Evolutionary conservation across 805 yeast genomes (phyloP).

Genomic region (Suhomyces xylopsoci): DNA sequence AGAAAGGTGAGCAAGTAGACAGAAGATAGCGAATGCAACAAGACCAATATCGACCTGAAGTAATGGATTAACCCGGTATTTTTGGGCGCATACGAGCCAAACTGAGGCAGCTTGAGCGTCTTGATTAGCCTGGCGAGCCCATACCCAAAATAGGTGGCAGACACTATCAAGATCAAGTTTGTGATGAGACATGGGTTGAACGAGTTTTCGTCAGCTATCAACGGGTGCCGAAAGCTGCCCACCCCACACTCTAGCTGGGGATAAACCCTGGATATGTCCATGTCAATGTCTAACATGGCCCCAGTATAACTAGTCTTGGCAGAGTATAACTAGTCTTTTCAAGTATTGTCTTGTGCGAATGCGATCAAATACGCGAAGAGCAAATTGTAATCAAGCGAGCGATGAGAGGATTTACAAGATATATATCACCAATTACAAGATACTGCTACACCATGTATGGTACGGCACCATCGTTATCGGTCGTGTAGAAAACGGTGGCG

Average conservation of each 20-base stretch:
- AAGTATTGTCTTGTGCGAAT: neutral
- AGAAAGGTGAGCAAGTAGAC: conserved; percentile 12
- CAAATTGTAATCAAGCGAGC: neutral
- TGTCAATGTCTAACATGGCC: neutral
- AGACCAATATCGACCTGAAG: conserved; percentile 18
- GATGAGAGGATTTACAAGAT: neutral
- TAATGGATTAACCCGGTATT: conserved; percentile 24
- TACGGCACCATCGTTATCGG: neutral
- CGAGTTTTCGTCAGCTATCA: conserved; percentile 28
- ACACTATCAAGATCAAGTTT: conserved; percentile 10
- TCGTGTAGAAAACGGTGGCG: neutral
- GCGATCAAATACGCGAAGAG: neutral
- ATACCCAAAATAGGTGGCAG: conserved; percentile 5
- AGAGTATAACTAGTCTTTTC: neutral
- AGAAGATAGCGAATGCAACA: conserved; percentile 15
- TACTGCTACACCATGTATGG: neutral
- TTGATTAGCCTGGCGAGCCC: neutral
- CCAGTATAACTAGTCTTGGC: neutral
- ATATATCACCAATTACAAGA: no score
- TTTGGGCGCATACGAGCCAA: conserved; percentile 19
- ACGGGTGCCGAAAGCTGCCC: conserved; percentile 15
- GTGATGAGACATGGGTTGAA: conserved; percentile 35
- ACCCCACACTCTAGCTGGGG: conserved; percentile 13
- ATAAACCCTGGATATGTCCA: neutral
- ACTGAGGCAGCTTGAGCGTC: neutral